These are phyloP conservation scores for Epichloe brachyelytri DNA, from an alignment of 2,329 filamentous ascomycete genomes.

Conservation along the genomic window DNA sequence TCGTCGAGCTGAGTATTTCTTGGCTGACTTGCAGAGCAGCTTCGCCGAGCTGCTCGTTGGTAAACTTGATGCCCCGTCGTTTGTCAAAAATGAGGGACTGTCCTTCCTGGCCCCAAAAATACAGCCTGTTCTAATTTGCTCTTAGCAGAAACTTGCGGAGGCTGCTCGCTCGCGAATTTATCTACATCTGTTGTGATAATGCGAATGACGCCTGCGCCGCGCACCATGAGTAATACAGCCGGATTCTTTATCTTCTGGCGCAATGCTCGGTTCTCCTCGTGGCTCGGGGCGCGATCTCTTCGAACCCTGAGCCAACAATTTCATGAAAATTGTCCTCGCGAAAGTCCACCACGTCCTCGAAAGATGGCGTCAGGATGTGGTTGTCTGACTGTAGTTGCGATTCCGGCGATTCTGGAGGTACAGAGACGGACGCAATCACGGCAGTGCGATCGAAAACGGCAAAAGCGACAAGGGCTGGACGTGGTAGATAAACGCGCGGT, in stretches of 20 bases:
- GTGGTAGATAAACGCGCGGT: conserved; percentile 65
- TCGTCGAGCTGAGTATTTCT: conserved; percentile 69
- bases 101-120: conserved; percentile 75
- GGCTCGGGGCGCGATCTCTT: conserved; percentile 34
- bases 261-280: conserved; percentile 35
- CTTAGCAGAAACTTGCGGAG: conserved; percentile 61
- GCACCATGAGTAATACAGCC: conserved; percentile 46
- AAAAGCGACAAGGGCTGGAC: conserved; percentile 68
- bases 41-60: conserved; percentile 54
- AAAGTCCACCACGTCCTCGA: conserved; percentile 80
- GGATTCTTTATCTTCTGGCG: conserved; percentile 49
- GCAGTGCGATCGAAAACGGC: conserved; percentile 68
- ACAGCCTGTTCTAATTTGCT: conserved; percentile 89
- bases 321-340: conserved; percentile 50
- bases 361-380: conserved; percentile 50
- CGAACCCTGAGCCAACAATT: conserved; percentile 49
- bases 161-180: conserved; percentile 43
- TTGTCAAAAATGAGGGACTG: conserved; percentile 78
- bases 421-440: conserved; percentile 61
- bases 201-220: conserved; percentile 48
- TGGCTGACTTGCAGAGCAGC: conserved; percentile 69
- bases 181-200: conserved; percentile 45
- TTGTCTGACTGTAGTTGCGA: conserved; percentile 60
- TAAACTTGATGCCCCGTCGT: conserved; percentile 52
- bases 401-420: conserved; percentile 57